phyloP scores from a whole-genome alignment of 139 green algal species.

The Spirogloea muscicola region DNA sequence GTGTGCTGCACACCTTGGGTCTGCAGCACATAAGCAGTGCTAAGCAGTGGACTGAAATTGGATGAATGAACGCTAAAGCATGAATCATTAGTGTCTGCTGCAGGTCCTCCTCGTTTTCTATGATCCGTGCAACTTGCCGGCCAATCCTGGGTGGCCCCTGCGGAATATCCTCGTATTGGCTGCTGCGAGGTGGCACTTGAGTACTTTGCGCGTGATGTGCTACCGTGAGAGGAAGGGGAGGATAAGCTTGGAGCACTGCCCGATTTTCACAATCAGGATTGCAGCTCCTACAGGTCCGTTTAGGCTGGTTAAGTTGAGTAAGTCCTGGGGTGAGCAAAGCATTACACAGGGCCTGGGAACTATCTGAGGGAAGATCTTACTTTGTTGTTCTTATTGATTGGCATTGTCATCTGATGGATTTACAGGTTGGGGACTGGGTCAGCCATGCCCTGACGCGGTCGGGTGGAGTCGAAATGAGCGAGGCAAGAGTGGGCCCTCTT shows the following conservation, averaged over 20 bases:
- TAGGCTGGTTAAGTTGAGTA: no score
- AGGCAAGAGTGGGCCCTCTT: constrained; percentile 57
- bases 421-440: no score
- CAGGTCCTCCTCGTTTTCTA: constrained; percentile 36
- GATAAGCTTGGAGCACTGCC: constrained; percentile 32
- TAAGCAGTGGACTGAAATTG: no score
- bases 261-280: no score
- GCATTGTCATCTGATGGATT: no score
- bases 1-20: not conserved
- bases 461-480: constrained; percentile 74
- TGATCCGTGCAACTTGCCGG: constrained; percentile 61
- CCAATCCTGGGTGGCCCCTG: constrained; percentile 75
- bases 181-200: constrained; percentile 31
- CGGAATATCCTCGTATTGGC: constrained; percentile 79
- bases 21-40: no score
- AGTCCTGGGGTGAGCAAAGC: no score
- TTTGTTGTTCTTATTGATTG: no score
- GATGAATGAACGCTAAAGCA: no score
- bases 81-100: not conserved
- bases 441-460: constrained; percentile 16
- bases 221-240: constrained; percentile 54
- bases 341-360: no score
- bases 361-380: no score
- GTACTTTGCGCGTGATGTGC: constrained; percentile 65
- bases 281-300: no score